Base-by-base conservation (phyloP, 164 flowering plant species). In the Chimonanthus salicifolius region DNA sequence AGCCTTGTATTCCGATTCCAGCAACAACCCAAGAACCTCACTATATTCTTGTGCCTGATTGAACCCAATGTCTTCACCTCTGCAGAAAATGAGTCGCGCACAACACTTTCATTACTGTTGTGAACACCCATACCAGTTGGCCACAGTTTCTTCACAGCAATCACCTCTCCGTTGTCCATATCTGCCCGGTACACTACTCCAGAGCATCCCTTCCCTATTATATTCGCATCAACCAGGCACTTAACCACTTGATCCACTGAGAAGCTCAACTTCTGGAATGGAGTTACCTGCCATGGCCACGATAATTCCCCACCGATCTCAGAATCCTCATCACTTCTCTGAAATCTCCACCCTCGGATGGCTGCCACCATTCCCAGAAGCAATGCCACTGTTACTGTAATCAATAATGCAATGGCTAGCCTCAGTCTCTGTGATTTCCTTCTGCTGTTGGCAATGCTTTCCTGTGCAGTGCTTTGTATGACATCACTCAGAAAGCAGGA, bases 61-160 rank as follows among this genome's bases (percentile, higher is more conserved):
- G 92, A 81, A 20, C 95, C 94, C 2, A 90, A 84, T 0, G 97
- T 89, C 69, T 82, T 89, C 67, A 90, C 83, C 81, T 92, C 97
- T 10, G 97, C 79, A 2, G 92, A 87, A 84, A 90, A 92, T 7
- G 95, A 89, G 77, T 90, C 95, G 21, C 87, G 85, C 0, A 81
- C 82, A 16, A 67, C 66, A 20, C 72, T 69, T 4, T 74, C 69
- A 18, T 71, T 81, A 1, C 78, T 77, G 50, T 78, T 69, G 33
- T 76, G 71, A 6, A 74, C 70, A 11, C 82, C 80, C 68, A 68
- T 71, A 48, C 84, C 80, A 11, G 83, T 58, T 44, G 97, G 91
- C 97, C 94, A 90, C 0, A 92, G 88, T 82, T 92, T 90, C 83
- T 92, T 92, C 73, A 92, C 97, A 2, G 94, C 97, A 62, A 92